These are phyloP conservation scores for Lepidopterella palustris DNA, from an alignment of 495 filamentous ascomycete species.

Conservation along the genomic window DNA sequence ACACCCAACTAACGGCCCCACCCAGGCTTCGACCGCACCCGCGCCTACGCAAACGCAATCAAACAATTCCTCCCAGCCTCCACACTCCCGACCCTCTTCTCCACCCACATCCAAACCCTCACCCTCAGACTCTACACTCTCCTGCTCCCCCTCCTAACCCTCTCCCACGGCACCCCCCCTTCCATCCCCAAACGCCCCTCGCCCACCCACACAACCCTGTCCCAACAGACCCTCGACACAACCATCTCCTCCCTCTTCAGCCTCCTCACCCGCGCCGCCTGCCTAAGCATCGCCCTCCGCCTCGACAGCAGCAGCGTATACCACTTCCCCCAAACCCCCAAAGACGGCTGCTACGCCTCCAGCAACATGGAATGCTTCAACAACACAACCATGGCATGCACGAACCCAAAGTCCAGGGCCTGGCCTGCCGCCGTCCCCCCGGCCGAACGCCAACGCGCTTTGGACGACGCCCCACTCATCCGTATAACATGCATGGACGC, in stretches of 20 bases:
- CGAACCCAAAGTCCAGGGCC: conserved; percentile 1
- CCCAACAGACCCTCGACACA: not conserved
- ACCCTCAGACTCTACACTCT: conserved; percentile 2
- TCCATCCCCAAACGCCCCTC: not conserved
- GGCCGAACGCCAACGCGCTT: conserved; percentile 5
- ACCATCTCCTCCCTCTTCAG: conserved; percentile 2
- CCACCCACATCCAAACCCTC: conserved; percentile 4
- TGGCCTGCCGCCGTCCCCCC: conserved; percentile 1
- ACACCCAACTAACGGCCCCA: not conserved
- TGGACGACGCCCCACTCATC: conserved; percentile 8
- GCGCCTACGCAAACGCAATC: conserved; percentile 2
- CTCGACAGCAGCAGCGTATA: conserved; percentile 18
- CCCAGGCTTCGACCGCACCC: conserved; percentile 16
- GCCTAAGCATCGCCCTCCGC: conserved; percentile 15
- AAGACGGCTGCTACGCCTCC: conserved; percentile 17
- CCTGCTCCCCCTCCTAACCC: conserved; percentile 4
- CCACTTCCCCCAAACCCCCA: conserved; percentile 17
- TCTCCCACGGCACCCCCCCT: too few species aligned
- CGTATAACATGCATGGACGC: conserved; percentile 9
- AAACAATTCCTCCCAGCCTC: not conserved
- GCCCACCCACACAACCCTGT: not conserved
- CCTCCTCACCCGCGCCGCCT: conserved; percentile 8
- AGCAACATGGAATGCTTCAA: conserved; percentile 20
- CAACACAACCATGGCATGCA: not conserved
- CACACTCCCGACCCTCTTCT: conserved; percentile 12